phyloP scores from a whole-genome alignment of 768 basidiomycete genomes.

The Suillus fuscotomentosus region DNA sequence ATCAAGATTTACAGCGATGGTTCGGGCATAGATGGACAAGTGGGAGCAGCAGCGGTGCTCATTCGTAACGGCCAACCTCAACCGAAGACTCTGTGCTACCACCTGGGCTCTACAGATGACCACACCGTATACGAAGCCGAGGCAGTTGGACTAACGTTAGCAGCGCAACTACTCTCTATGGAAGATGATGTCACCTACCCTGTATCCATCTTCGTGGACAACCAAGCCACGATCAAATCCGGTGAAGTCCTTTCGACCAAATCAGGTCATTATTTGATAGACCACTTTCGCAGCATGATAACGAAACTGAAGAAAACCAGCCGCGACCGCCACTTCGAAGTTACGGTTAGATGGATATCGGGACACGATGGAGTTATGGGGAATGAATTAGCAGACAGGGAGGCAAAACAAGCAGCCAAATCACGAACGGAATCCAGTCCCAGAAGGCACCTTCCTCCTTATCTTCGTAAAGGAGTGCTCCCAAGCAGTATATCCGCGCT shows the following conservation, averaged over 20 bases:
- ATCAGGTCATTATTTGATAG: constrained; percentile 1
- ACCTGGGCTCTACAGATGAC: constrained; percentile 7
- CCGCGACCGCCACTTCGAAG: accelerated
- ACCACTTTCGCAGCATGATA: constrained; percentile 1
- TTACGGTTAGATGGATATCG: constrained; percentile 2
- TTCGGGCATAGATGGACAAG: constrained; percentile 10
- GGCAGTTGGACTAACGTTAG: constrained; percentile 16
- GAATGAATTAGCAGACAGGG: constrained; percentile 19
- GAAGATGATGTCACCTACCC: not conserved
- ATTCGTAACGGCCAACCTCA: not conserved
- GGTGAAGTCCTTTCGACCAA: constrained; percentile 2
- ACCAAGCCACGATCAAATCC: constrained; percentile 25
- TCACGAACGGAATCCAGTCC: not conserved
- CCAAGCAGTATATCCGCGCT: too few relatives aligned
- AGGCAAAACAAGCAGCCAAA: constrained; percentile 20
- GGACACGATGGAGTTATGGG: constrained; percentile 11
- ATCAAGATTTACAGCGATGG: constrained; percentile 12
- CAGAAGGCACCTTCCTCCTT: not conserved
- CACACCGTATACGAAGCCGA: constrained; percentile 29
- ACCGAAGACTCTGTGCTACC: not conserved
- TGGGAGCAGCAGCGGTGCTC: constrained; percentile 22
- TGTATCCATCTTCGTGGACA: constrained; percentile 17
- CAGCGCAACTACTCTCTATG: constrained; percentile 5
- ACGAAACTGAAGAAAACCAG: not conserved
- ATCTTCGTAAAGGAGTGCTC: not conserved